A percentile compares a stretch with the other conserved stretches of the same genome.
These are phyloP conservation scores for Cyclotella baltica DNA, from an alignment of 108 stramenopile species.

Conservation along the genomic window DNA sequence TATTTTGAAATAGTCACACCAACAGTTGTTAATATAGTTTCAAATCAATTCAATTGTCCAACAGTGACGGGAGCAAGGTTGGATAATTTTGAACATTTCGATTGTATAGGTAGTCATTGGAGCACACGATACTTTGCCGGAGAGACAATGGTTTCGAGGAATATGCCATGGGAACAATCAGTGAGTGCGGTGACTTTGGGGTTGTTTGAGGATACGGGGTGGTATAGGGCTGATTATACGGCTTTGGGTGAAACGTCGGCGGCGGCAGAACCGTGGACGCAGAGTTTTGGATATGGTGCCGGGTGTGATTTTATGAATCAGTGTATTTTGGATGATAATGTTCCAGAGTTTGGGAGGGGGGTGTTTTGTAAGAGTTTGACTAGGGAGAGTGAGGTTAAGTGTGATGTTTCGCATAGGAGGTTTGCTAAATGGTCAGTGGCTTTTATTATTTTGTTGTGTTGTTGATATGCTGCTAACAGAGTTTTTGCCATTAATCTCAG, in stretches of 20 bases:
- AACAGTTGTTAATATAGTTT: conserved; percentile 31
- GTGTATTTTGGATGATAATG: conserved; percentile 32
- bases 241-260: conserved; percentile 14
- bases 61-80: conserved; percentile 30
- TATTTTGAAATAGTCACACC: conserved; percentile 45
- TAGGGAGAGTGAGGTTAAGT: neutral
- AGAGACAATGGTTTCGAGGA: conserved; percentile 26
- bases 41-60: conserved; percentile 39
- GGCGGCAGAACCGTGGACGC: too few relatives aligned
- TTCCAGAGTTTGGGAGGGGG: conserved; percentile 13
- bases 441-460: neutral
- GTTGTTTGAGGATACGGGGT: conserved; percentile 33
- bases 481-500: neutral
- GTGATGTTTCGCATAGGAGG: conserved; percentile 25
- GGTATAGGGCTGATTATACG: conserved; percentile 41
- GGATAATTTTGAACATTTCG: conserved; percentile 26
- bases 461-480: neutral
- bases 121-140: conserved; percentile 22
- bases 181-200: conserved; percentile 23
- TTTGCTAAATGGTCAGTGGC: conserved; percentile 12
- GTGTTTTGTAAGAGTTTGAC: conserved; percentile 35
- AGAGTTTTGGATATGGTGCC: conserved; percentile 37
- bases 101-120: conserved; percentile 44
- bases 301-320: conserved; percentile 27
- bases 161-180: conserved; percentile 37